Percentiles rank a stretch among this genome's conserved stretches.
Evolutionary conservation across 2,329 filamentous ascomycete genomes (phyloP).

Genomic region (Thielaviopsis populi): DNA sequence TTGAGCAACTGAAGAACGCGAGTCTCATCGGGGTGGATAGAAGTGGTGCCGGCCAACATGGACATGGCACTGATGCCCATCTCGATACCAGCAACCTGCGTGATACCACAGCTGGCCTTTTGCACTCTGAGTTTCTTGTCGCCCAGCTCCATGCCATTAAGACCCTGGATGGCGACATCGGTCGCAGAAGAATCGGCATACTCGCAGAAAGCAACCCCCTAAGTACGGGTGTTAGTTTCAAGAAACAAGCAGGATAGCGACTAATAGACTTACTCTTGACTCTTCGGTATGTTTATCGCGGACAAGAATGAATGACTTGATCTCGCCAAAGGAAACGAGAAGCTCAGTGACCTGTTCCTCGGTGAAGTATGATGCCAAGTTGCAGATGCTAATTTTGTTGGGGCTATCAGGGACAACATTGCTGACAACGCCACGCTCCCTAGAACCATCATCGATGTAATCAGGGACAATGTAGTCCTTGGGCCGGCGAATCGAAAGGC

Average conservation of each 20-base stretch:
- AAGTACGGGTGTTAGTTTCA: constrained; percentile 22
- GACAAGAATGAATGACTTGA: constrained; percentile 82
- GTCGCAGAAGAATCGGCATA: constrained; percentile 65
- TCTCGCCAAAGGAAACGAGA: constrained; percentile 75
- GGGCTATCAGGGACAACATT: constrained; percentile 76
- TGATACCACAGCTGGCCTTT: constrained; percentile 82
- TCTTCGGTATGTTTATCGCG: constrained; percentile 77
- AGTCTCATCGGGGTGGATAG: constrained; percentile 61
- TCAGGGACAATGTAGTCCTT: constrained; percentile 95
- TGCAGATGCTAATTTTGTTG: constrained; percentile 87
- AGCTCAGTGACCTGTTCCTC: constrained; percentile 89
- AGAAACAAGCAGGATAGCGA: not conserved
- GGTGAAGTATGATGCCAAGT: constrained; percentile 72
- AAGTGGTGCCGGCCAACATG: constrained; percentile 83
- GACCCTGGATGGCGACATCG: constrained; percentile 71
- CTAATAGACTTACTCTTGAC: constrained; percentile 51
- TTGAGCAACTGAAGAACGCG: constrained; percentile 86
- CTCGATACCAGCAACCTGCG: constrained; percentile 82
- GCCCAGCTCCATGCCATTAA: constrained; percentile 87
- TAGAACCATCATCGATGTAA: constrained; percentile 50
- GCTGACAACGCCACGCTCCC: constrained; percentile 63
- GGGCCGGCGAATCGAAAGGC: constrained; percentile 67
- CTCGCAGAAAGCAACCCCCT: constrained; percentile 96
- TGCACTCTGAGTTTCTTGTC: constrained; percentile 72
- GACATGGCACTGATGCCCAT: constrained; percentile 97